Conservation (phyloP, 345 rosid species). For the Arabidopsis suecica region DNA sequence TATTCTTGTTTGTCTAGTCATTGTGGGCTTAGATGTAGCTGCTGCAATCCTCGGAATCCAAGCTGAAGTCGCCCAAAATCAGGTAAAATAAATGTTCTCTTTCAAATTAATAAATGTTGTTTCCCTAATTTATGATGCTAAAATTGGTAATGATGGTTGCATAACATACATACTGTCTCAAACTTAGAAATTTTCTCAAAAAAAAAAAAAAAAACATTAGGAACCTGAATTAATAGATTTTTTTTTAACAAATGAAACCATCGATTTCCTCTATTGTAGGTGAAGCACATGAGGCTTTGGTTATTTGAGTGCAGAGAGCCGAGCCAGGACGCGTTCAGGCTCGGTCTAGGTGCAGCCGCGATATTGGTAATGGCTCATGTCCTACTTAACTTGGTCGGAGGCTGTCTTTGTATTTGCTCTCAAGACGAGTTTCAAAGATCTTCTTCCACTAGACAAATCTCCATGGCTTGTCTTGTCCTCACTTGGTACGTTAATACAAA, state of each 20-base stretch:
- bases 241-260: no score
- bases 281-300: constrained; percentile 81
- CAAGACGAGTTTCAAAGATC: constrained; percentile 79
- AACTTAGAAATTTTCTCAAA: neutral
- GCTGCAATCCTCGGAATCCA: constrained; percentile 92
- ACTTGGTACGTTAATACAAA: constrained; percentile 61
- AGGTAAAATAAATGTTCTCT: constrained; percentile 46
- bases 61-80: constrained; percentile 87
- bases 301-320: constrained; percentile 90
- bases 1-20: constrained; percentile 70
- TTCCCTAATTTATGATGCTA: neutral
- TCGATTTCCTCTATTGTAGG: constrained; percentile 46
- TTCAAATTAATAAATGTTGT: neutral
- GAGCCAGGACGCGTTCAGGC: constrained; percentile 79
- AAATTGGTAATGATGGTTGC: neutral
- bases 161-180: neutral
- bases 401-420: constrained; percentile 83
- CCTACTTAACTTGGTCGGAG: constrained; percentile 71
- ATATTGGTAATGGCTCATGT: constrained; percentile 72
- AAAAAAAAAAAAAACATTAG: no score
- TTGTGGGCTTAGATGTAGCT: constrained; percentile 75
- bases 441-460: constrained; percentile 71
- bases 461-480: constrained; percentile 71
- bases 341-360: constrained; percentile 80
- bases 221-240: no score